phyloP scores from a whole-genome alignment of 495 filamentous ascomycete species.

The Cercophora scortea region DNA sequence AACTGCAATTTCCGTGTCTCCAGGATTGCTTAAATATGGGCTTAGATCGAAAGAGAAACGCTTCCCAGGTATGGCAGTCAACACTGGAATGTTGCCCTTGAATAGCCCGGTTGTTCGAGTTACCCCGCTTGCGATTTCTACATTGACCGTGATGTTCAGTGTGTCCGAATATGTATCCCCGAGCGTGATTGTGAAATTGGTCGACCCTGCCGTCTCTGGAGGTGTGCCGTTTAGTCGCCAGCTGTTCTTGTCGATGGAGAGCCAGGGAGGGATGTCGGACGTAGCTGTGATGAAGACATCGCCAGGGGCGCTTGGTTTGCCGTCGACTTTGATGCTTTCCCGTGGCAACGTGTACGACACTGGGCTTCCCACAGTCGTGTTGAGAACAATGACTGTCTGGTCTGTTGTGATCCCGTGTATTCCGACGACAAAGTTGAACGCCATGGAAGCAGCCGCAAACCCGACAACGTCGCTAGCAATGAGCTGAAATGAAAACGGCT shows the following conservation, averaged over 20 bases:
- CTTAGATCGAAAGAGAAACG: constrained; percentile 59
- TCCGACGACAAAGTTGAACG: constrained; percentile 64
- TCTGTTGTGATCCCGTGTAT: constrained; percentile 59
- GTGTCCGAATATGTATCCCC: constrained; percentile 56
- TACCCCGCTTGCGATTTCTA: constrained; percentile 35
- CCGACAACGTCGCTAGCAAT: constrained; percentile 75
- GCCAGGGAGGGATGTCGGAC: constrained; percentile 56
- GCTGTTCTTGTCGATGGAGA: constrained; percentile 56
- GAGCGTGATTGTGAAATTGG: constrained; percentile 59
- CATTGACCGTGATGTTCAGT: constrained; percentile 53
- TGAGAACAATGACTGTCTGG: constrained; percentile 47
- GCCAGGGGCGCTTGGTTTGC: constrained; percentile 33
- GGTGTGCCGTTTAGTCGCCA: constrained; percentile 59
- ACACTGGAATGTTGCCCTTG: constrained; percentile 25
- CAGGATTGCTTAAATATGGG: constrained; percentile 42
- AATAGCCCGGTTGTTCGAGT: constrained; percentile 22
- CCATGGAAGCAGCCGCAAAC: constrained; percentile 57
- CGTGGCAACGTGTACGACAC: constrained; percentile 50
- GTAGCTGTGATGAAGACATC: constrained; percentile 42
- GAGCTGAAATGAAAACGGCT: constrained; percentile 63
- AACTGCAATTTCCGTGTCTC: constrained; percentile 47
- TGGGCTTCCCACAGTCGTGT: constrained; percentile 45
- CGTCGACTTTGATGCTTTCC: constrained; percentile 55
- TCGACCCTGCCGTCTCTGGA: constrained; percentile 43
- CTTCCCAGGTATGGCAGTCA: constrained; percentile 54